Evolutionary conservation across 2,329 filamentous ascomycete species (phyloP), one percentile per base, ranked within the genome.

Genomic region (Capronia coronata): DNA sequence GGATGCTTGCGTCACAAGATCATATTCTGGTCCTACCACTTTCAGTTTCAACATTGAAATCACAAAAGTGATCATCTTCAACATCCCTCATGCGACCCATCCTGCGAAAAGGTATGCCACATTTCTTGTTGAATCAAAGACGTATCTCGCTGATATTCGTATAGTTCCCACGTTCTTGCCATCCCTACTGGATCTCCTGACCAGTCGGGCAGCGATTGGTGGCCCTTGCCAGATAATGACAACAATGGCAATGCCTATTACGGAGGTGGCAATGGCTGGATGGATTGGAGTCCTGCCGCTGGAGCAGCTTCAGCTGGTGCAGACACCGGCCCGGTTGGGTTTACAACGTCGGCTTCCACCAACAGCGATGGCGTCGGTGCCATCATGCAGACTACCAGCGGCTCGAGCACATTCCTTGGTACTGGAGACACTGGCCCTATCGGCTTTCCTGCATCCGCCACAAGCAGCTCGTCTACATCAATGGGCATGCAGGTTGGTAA

Each of bases 1-100:
- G 49, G 29, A 51, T 35, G 50, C 47, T 13, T 51, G 40, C 32
- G 53, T 53, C 7, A 56, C 53, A 25, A 45, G 40, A 32, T 48
- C 49, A 2, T 52, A 47, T 41, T 43, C 42, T 21, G 43, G 29
- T 23, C 2, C 48, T 18, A 38, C 40, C n/a, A 46, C 41, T 18
- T 43, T 46, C 51, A 40, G 43, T 14, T 46, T 51, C 35, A 45
- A 49, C 19, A 35, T 44, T 43, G 27, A 42, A 14, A 51, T 48
- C 38, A 46, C 43, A 25, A 48, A 49, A 14, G 32, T 48, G 13
- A 48, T 52, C 41, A 48, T 52, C 11, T 45, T 48, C 27, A 45
- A 44, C 18, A 29, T 48, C 29, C 45, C 40, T 1, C 18, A 38
- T 10, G 10, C 34, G 11, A 52, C 45, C 9, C 49, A 45, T 13